Base-by-base conservation (phyloP, 495 filamentous ascomycete genomes). In the Aspergillus saccharolyticus region DNA sequence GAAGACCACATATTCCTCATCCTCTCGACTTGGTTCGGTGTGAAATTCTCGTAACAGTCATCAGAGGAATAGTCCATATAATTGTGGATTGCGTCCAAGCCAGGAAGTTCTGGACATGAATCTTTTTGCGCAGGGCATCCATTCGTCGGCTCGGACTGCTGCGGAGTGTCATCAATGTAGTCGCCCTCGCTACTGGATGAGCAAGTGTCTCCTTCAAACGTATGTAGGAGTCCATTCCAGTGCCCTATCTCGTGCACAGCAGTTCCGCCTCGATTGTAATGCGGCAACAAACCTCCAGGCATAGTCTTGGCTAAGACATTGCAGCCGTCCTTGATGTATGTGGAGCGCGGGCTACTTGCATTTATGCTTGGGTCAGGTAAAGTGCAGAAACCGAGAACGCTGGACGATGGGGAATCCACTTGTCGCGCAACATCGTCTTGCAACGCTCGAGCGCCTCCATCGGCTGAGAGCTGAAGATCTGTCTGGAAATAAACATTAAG, bases 61-160 rank as follows among this genome's bases (percentile, higher is more conserved):
- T 83, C 80, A 39, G 72, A 78, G 3, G 74, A 77, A 61, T 83
- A 83, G 58, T 83, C 80, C 80, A 83, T 83, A 54, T 76, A 84
- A 56, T 83, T 79, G 33, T 75, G 69, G 17, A 84, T 72, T 5
- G 74, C 69, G 65, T 83, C 81, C 28, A 70, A 14, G 0, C 78
- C 78, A n/a, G 74, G 68, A 1, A 53, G 62, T 53, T 68, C 62
- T 1, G 76, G 74, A 59, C 81, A 84, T 15, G 73, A 80, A 61
- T 83, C 69, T 53, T 76, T 77, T 0, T 56, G 62, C 8, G 60
- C 55, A 14, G 80, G 80, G 55, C 81, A 84, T 1, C 78, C 81
- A 42, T 73, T 68, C 9, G 80, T 82, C 0, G 78, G 72, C 0
- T 66, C 65, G 17, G 66, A 68, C 60, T 83, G 76, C 54, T 79